Percentiles rank a stretch among this genome's conserved stretches.
Evolutionary conservation across 2,329 filamentous ascomycete species (phyloP).

Genomic region (Emmonsiellopsis sp.): DNA sequence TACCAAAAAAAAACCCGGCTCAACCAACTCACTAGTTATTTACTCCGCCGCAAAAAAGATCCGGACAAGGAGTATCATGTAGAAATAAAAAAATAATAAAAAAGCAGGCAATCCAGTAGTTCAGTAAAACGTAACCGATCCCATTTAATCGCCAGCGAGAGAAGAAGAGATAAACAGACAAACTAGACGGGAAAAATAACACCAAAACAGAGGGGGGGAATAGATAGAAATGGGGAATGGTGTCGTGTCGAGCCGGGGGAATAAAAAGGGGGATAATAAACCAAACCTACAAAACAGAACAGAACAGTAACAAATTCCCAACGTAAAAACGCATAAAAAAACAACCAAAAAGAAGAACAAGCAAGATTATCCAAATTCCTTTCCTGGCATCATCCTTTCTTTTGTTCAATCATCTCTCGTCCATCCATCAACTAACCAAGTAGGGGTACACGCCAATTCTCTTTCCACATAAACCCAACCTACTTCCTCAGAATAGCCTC

Average conservation of each 20-base stretch:
- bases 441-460: neutral
- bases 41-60: too few species aligned
- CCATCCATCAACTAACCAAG: neutral
- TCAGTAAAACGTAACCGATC: too few species aligned
- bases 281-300: neutral
- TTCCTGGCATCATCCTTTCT: neutral
- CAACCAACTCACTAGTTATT: too few species aligned
- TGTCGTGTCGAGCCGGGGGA: neutral
- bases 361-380: neutral
- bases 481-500: constrained; percentile 36
- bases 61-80: too few species aligned
- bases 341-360: neutral
- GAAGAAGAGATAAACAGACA: too few species aligned
- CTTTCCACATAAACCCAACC: neutral
- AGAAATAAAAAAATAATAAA: too few species aligned
- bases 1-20: too few species aligned
- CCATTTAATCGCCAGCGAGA: too few species aligned
- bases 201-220: neutral
- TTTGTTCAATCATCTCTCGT: neutral
- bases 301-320: neutral
- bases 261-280: neutral
- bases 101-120: too few species aligned
- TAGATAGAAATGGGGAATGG: neutral
- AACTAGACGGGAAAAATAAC: neutral
- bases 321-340: neutral